These are phyloP conservation scores for Heliocybe sulcata DNA, from an alignment of 1,284 basidiomycete species.

Conservation along the genomic window DNA sequence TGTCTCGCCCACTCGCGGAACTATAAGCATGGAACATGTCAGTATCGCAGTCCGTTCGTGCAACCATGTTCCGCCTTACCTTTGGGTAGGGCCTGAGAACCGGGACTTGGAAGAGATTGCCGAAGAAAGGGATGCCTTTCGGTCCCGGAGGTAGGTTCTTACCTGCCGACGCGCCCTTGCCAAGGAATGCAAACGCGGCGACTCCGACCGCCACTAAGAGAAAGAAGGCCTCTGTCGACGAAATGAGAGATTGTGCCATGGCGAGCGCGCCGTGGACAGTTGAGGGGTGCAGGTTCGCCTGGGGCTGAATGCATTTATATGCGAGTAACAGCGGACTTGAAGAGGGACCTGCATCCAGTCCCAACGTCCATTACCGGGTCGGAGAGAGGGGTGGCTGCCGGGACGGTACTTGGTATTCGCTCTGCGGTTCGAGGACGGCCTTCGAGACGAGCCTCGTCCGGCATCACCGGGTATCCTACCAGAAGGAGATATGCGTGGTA, in stretches of 20 bases:
- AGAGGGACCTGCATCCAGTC: not conserved
- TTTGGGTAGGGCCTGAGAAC: constrained; percentile 1
- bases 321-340: not conserved
- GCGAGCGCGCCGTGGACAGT: not conserved
- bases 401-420: not conserved
- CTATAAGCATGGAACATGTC: constrained; percentile 6
- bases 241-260: not conserved
- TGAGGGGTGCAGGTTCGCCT: not conserved
- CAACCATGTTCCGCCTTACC: constrained; percentile 1
- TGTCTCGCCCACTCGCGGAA: constrained; percentile 20
- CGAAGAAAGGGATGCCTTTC: constrained; percentile 10
- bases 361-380: not conserved
- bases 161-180: not conserved
- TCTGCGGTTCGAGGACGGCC: too few relatives aligned
- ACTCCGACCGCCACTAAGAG: not conserved
- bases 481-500: too few relatives aligned
- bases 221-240: not conserved
- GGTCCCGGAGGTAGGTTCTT: constrained; percentile 10
- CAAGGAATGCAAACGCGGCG: not conserved
- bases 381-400: not conserved
- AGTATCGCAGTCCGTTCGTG: not conserved
- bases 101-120: constrained; percentile 8
- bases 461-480: too few relatives aligned
- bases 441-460: too few relatives aligned
- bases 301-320: not conserved